These are phyloP conservation scores for Capsicum rhomboideum DNA, from an alignment of 257 asterid genomes.

Conservation along the genomic window DNA sequence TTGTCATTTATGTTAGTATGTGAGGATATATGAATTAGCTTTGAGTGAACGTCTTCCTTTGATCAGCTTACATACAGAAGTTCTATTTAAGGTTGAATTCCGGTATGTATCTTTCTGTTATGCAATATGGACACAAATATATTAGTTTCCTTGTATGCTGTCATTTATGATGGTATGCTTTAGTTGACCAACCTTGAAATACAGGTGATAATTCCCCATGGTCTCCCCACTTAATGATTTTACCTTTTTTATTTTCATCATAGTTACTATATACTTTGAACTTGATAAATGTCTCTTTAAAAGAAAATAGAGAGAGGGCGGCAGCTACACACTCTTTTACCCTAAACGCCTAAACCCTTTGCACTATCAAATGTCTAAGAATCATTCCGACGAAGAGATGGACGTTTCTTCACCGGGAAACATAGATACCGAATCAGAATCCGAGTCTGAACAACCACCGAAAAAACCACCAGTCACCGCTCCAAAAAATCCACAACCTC, in stretches of 20 bases:
- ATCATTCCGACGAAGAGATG: conserved; percentile 20
- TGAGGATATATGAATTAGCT: background rate
- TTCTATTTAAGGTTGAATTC: background rate
- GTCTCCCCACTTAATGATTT: background rate
- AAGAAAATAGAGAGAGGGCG: background rate
- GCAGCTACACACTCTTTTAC: background rate
- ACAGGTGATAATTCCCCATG: background rate
- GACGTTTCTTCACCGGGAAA: background rate
- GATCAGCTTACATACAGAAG: background rate
- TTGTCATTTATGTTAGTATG: background rate
- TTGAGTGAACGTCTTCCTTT: background rate
- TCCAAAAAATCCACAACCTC: no score
- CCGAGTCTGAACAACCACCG: no score
- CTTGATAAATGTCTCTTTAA: background rate
- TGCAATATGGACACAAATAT: background rate
- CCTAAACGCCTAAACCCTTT: background rate
- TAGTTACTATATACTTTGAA: background rate
- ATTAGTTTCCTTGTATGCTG: background rate
- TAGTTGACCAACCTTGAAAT: background rate
- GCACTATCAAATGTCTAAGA: conserved; percentile 19
- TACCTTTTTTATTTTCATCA: background rate
- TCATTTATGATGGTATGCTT: background rate
- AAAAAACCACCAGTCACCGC: no score
- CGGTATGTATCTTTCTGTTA: background rate
- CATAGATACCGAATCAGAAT: no score